Evolutionary conservation across 2,329 filamentous ascomycete genomes (phyloP).

Genomic region (Ophiosphaerella narmari): DNA sequence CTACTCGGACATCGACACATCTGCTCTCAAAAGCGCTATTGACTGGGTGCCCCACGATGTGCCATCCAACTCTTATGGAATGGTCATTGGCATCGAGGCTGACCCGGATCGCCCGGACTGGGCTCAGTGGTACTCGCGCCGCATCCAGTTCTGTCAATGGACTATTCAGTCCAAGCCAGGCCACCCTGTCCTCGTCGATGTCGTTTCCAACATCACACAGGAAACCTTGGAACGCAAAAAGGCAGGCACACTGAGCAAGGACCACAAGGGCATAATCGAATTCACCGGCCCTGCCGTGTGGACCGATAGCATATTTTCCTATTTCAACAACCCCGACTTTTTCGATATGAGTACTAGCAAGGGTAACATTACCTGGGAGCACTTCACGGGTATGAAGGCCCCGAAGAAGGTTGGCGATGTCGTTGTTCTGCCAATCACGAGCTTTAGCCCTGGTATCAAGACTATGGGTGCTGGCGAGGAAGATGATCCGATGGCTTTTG

Average conservation of each 20-base stretch:
- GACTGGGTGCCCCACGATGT: conserved; percentile 86
- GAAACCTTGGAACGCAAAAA: conserved; percentile 77
- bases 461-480: conserved; percentile 90
- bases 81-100: conserved; percentile 94
- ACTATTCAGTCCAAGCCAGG: conserved; percentile 96
- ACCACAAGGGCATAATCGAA: conserved; percentile 81
- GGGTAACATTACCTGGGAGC: conserved; percentile 78
- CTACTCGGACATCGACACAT: conserved; percentile 85
- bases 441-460: conserved; percentile 91
- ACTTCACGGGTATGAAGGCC: conserved; percentile 85
- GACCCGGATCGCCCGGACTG: conserved; percentile 93
- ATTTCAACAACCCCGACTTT: conserved; percentile 88
- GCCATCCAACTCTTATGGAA: conserved; percentile 75
- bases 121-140: conserved; percentile 92
- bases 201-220: conserved; percentile 84
- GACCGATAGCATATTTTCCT: conserved; percentile 90
- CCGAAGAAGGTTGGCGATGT: conserved; percentile 92
- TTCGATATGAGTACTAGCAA: conserved; percentile 77
- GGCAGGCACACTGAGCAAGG: conserved; percentile 65
- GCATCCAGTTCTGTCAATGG: conserved; percentile 99
- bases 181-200: conserved; percentile 86
- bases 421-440: conserved; percentile 91
- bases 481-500: conserved; percentile 95
- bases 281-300: conserved; percentile 93
- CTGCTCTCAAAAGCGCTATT: conserved; percentile 77